Percentiles rank a stretch among this genome's conserved stretches.
Evolutionary conservation across 371 early-diverging fungal genomes (phyloP).

Genomic region (Mortierella sp.): DNA sequence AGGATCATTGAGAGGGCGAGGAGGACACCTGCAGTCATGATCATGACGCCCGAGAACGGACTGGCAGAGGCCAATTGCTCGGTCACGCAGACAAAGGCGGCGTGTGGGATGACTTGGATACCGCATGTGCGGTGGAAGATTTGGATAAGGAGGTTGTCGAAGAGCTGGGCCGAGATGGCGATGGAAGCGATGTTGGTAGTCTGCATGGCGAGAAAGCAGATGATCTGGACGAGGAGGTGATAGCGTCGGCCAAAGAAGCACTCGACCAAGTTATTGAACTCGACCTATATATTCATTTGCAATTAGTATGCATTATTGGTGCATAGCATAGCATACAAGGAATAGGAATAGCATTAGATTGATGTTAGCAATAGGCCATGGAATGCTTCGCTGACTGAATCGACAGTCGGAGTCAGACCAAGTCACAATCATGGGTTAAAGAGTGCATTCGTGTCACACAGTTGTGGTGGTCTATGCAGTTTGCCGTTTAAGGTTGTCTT

Average conservation of each 20-base stretch:
- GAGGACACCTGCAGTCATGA: conserved; percentile 67
- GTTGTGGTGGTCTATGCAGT: background rate
- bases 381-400: background rate
- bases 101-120: conserved; percentile 45
- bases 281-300: conserved; percentile 57
- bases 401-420: background rate
- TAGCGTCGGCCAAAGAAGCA: conserved; percentile 68
- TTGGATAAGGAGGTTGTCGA: conserved; percentile 59
- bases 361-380: background rate
- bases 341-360: no score
- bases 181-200: conserved; percentile 73
- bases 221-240: conserved; percentile 66
- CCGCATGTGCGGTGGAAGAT: conserved; percentile 59
- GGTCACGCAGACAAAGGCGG: conserved; percentile 48
- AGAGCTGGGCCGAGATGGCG: conserved; percentile 72
- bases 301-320: background rate
- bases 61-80: conserved; percentile 43
- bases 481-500: background rate
- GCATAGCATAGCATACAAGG: background rate
- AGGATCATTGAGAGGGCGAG: conserved; percentile 66
- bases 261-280: conserved; percentile 70
- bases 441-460: background rate
- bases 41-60: conserved; percentile 68
- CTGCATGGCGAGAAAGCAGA: conserved; percentile 70
- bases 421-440: background rate